Evolutionary conservation across 805 yeast genomes (phyloP).

Genomic region (Starmerella floricola): DNA sequence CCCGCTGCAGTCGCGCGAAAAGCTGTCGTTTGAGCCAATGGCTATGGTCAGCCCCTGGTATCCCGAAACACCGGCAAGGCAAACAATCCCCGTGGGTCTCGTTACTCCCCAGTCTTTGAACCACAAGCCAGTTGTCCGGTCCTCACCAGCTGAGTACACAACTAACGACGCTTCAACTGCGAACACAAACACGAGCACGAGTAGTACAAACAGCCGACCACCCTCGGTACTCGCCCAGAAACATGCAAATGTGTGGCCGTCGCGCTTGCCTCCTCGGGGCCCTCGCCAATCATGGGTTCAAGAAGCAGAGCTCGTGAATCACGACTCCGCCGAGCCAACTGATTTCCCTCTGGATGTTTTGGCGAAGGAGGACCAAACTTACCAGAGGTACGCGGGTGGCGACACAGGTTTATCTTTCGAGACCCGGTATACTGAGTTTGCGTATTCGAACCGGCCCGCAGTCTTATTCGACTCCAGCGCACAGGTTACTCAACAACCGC

Average conservation of each 20-base stretch:
- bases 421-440: slow-evolving; percentile 9
- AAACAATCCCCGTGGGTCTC: too few species aligned
- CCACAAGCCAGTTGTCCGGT: not conserved
- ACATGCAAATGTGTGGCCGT: too few species aligned
- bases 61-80: too few species aligned
- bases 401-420: slow-evolving; percentile 8
- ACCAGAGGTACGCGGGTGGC: not conserved
- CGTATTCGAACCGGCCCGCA: slow-evolving; percentile 14
- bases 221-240: too few species aligned
- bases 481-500: not conserved
- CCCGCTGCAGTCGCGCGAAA: not conserved
- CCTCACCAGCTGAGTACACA: not conserved
- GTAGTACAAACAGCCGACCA: too few species aligned
- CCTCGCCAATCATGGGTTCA: not conserved
- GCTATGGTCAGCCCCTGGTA: too few species aligned
- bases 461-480: not conserved
- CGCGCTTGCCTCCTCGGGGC: too few species aligned
- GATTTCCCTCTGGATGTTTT: slow-evolving; percentile 18
- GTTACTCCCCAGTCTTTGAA: too few species aligned
- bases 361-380: slow-evolving; percentile 4
- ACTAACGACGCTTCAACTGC: too few species aligned
- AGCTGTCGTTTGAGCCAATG: not conserved
- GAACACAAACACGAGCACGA: too few species aligned
- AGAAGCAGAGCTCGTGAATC: not conserved
- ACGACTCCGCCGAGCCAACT: not conserved